Conservation (phyloP, 306 rosid genomes). For the Begonia masoniana region DNA sequence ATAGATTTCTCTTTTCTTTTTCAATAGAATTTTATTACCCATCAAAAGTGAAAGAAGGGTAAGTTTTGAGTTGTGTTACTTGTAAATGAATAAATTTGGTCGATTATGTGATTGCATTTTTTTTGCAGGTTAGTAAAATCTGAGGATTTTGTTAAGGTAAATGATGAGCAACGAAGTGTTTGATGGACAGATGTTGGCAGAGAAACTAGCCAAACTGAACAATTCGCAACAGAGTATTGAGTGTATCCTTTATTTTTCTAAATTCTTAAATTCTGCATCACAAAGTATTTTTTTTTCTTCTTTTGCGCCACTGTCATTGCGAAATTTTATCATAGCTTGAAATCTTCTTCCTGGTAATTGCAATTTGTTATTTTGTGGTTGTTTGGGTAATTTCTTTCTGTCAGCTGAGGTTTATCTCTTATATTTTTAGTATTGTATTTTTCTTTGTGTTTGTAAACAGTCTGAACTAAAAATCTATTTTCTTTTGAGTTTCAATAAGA, state of each 20-base stretch:
- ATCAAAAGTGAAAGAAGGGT: too few species aligned
- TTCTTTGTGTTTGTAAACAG: too few species aligned
- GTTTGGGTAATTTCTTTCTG: neutral
- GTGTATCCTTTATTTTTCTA: slow-evolving; percentile 44
- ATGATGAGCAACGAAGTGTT: slow-evolving; percentile 50
- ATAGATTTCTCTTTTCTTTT: too few species aligned
- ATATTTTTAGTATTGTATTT: too few species aligned
- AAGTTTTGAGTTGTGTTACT: too few species aligned
- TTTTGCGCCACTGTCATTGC: neutral
- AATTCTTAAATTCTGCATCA: neutral
- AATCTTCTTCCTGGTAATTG: neutral
- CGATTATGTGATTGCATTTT: neutral
- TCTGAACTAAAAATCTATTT: too few species aligned
- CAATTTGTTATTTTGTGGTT: neutral
- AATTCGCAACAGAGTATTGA: slow-evolving; percentile 86
- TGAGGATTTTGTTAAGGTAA: slow-evolving; percentile 22
- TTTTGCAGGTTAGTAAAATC: slow-evolving; percentile 22
- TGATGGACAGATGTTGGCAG: slow-evolving; percentile 49
- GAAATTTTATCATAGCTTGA: neutral
- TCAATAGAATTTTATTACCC: too few species aligned
- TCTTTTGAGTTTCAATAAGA: too few species aligned
- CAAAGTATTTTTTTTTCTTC: neutral
- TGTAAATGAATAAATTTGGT: too few species aligned
- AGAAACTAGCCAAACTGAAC: slow-evolving; percentile 75
- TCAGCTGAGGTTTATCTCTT: neutral